Evolutionary conservation across 257 asterid species (phyloP), one percentile per base, ranked within the genome.

Genomic region (Ajuga chamaepitys): DNA sequence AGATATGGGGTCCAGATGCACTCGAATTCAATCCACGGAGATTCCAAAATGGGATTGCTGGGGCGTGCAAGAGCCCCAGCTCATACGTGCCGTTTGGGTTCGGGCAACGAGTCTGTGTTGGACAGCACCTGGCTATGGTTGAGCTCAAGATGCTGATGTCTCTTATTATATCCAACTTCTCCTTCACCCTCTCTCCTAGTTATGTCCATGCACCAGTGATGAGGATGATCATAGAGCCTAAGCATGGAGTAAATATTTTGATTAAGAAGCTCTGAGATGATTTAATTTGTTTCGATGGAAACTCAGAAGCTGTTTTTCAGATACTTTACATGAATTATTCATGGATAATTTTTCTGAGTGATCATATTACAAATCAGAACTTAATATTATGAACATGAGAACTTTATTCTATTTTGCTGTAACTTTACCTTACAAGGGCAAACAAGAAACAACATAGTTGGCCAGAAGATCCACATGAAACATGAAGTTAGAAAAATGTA

Each of bases 1-100:
- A 58, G 4, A 28, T 76, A 0, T 83, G 89, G 89, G 89, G 89
- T 1, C 37, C 71, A 0, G 86, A 81, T n/a, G 80, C 86, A 0
- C 55, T 68, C 0, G 51, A 76, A 14, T 83, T 81, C 34, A 83
- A 78, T 0, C 89, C 89, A 2, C 38, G 66, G 8, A 74, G 86
- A 64, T 81, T 83, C 58, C 47, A 68, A 3, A 78, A 83, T 13
- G 89, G 89, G 48, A 77, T 83, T 12, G 11, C 74, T 0, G 80
- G 77, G 0, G 86, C 89, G 0, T 83, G 89, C 74, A 81, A 78
- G 72, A 67, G 20, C 55, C 89, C 83, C 0, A 64, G 58, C 42
- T 60, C 78, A 3, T 83, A 78, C 63, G 45, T 81, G 75, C 81
- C 84, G 0, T 78, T 78, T 1, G 84, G 86, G 21, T 72, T 76